These are phyloP conservation scores for Fusarium napiforme DNA, from an alignment of 2,329 filamentous ascomycete genomes.

Conservation along the genomic window DNA sequence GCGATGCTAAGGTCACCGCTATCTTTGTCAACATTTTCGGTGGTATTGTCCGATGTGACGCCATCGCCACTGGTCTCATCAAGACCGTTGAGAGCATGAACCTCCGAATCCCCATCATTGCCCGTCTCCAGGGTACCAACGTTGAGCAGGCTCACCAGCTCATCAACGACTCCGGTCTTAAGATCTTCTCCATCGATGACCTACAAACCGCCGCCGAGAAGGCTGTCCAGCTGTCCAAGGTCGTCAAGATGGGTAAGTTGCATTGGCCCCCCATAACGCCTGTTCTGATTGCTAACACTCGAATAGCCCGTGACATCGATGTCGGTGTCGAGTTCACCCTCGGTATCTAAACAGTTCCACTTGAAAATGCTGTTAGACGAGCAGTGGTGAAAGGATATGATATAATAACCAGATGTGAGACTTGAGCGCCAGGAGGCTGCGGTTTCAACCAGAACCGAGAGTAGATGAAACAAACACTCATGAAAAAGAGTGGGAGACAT, in stretches of 20 bases:
- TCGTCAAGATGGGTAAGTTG: conserved; percentile 93
- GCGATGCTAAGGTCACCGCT: conserved; percentile 96
- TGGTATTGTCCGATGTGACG: conserved; percentile 97
- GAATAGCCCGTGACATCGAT: conserved; percentile 88
- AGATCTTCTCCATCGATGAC: conserved; percentile 99
- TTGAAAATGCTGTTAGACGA: conserved; percentile 21
- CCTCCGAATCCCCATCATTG: conserved; percentile 96
- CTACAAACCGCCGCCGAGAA: conserved; percentile 97
- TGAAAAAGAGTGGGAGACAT: conserved; percentile 30
- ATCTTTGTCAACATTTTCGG: conserved; percentile 99
- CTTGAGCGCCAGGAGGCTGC: conserved; percentile 29
- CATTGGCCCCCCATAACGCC: not conserved
- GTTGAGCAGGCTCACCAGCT: conserved; percentile 91
- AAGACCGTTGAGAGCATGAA: conserved; percentile 94
- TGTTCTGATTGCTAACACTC: conserved; percentile 31
- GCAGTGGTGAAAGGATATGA: conserved; percentile 34
- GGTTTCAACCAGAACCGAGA: conserved; percentile 30
- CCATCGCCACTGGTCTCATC: conserved; percentile 95
- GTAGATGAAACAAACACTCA: conserved; percentile 26
- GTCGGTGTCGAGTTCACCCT: conserved; percentile 95
- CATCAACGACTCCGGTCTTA: conserved; percentile 97
- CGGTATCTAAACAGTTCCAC: conserved; percentile 77
- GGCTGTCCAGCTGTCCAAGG: conserved; percentile 98
- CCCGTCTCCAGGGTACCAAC: conserved; percentile 97
- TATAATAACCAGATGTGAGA: conserved; percentile 46